Percentiles rank a stretch among this genome's conserved stretches.
These are phyloP conservation scores for Exophiala dermatitidis DNA, from an alignment of 2,329 filamentous ascomycete species.

Conservation along the genomic window DNA sequence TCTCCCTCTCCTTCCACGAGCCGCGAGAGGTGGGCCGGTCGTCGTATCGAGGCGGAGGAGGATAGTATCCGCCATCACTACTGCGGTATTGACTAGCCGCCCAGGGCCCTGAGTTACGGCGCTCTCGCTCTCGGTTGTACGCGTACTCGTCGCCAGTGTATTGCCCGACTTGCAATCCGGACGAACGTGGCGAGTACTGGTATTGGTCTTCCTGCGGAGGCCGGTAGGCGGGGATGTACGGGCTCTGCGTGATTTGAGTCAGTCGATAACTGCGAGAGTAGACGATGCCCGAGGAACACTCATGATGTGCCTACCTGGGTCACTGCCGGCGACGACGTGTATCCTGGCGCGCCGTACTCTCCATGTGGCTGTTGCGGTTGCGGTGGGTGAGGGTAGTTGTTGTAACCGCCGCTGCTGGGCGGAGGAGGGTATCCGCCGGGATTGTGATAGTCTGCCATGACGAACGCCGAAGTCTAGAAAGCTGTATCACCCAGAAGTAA, in stretches of 20 bases:
- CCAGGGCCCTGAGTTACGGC: slow-evolving; percentile 20
- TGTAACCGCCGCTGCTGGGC: slow-evolving; percentile 7
- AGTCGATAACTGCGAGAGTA: not conserved
- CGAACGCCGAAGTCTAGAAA: not conserved
- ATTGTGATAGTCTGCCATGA: slow-evolving; percentile 20
- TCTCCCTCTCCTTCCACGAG: slow-evolving; percentile 14
- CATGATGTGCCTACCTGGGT: slow-evolving; percentile 7
- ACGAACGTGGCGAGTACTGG: slow-evolving; percentile 15
- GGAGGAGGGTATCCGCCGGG: slow-evolving; percentile 14
- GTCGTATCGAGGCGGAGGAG: slow-evolving; percentile 11
- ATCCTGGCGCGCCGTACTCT: slow-evolving; percentile 7
- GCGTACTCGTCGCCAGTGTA: slow-evolving; percentile 15
- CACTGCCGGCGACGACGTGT: slow-evolving; percentile 7
- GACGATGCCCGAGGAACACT: not conserved
- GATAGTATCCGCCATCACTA: slow-evolving; percentile 14
- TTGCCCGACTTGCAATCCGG: slow-evolving; percentile 20
- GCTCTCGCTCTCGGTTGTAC: slow-evolving; percentile 16
- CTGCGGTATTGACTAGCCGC: slow-evolving; percentile 18
- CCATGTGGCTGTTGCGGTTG: slow-evolving; percentile 4
- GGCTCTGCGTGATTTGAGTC: slow-evolving; percentile 1
- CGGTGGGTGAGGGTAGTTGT: slow-evolving; percentile 13
- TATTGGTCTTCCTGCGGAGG: slow-evolving; percentile 24
- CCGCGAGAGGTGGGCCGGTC: slow-evolving; percentile 16
- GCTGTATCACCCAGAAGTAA: not conserved
- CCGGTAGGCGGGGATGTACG: slow-evolving; percentile 16